Conservation (phyloP, 2,329 filamentous ascomycete species). For the Talaromyces sp. region DNA sequence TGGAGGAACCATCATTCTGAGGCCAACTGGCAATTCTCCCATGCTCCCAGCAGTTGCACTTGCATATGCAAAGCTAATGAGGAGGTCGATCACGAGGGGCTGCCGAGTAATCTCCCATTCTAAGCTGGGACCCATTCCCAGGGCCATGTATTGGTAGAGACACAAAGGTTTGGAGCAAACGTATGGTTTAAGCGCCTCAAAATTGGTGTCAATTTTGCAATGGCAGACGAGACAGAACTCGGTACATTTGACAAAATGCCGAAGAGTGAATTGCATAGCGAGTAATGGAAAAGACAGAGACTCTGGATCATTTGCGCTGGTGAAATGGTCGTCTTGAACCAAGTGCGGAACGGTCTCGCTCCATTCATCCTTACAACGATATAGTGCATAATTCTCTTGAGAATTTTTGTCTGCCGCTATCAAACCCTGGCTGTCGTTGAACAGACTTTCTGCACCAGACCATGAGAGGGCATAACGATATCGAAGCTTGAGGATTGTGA, state of each 20-base stretch:
- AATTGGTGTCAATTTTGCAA: constrained; percentile 59
- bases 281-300: constrained; percentile 54
- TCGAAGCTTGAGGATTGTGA: constrained; percentile 61
- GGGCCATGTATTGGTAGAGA: constrained; percentile 79
- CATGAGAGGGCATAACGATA: constrained; percentile 55
- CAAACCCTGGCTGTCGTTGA: constrained; percentile 47
- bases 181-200: constrained; percentile 56
- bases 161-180: constrained; percentile 75
- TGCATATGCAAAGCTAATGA: constrained; percentile 76
- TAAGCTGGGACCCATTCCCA: constrained; percentile 81
- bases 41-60: constrained; percentile 47
- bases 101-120: constrained; percentile 79
- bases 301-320: constrained; percentile 25
- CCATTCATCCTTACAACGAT: constrained; percentile 24
- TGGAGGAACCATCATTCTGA: constrained; percentile 52
- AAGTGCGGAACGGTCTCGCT: constrained; percentile 35
- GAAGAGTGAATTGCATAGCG: constrained; percentile 70
- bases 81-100: constrained; percentile 77
- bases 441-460: constrained; percentile 63
- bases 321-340: constrained; percentile 52
- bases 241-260: constrained; percentile 74
- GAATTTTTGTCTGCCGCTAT: constrained; percentile 1
- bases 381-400: constrained; percentile 19
- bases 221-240: constrained; percentile 88
- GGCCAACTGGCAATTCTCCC: constrained; percentile 55